Conservation (phyloP, 129 eudicot species). For the Arctium lappa region DNA sequence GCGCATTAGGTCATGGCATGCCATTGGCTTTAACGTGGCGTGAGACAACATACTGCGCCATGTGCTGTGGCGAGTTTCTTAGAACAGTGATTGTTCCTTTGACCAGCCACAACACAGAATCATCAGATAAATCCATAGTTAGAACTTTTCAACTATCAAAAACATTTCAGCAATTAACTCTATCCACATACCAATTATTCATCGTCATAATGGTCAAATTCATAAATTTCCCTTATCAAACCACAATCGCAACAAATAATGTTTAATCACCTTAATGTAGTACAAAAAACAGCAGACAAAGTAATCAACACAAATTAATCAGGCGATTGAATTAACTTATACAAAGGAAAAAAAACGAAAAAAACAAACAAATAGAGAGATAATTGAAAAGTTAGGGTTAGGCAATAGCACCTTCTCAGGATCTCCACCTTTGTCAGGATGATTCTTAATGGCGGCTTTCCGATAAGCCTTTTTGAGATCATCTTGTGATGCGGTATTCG, state of each 20-base stretch:
- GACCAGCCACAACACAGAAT: not conserved
- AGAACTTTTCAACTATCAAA: not conserved
- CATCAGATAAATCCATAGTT: not conserved
- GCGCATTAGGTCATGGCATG: too few species aligned
- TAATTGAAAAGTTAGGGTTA: not conserved
- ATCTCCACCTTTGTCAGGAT: conserved; percentile 80
- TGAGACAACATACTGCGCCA: too few species aligned
- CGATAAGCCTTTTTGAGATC: conserved; percentile 81
- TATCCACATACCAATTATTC: not conserved
- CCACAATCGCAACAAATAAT: not conserved
- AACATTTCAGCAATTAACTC: not conserved
- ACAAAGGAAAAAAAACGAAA: not conserved
- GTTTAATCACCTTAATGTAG: not conserved
- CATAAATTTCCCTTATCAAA: not conserved
- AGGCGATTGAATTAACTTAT: not conserved
- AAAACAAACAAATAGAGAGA: not conserved
- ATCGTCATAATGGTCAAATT: not conserved
- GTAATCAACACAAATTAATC: not conserved
- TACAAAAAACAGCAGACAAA: not conserved
- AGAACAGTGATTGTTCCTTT: not conserved
- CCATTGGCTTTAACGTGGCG: too few species aligned
- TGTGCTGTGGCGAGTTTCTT: too few species aligned
- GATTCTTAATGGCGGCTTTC: conserved; percentile 79
- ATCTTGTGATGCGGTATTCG: conserved; percentile 61
- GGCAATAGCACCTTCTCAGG: conserved; percentile 66